A percentile compares a stretch with the other conserved stretches of the same genome.
These are phyloP conservation scores for Colletotrichum musae DNA, from an alignment of 2,329 filamentous ascomycete genomes.

Conservation along the genomic window DNA sequence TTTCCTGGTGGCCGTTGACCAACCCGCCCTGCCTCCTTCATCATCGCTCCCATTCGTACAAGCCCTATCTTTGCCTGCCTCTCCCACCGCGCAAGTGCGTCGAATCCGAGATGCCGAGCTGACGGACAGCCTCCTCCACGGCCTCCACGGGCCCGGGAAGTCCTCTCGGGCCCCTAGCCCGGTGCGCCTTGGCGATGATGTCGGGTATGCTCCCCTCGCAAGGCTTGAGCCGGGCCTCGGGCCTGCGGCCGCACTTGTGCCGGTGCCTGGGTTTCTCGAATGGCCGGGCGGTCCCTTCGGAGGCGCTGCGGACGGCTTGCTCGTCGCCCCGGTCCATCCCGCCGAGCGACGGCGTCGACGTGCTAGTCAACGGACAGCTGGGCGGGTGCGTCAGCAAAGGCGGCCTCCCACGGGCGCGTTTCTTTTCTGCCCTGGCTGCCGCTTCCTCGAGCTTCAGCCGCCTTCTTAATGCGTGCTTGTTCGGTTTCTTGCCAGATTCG, in stretches of 20 bases:
- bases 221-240: neutral
- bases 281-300: neutral
- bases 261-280: neutral
- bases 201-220: neutral
- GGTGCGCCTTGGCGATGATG: neutral
- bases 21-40: too few relatives aligned
- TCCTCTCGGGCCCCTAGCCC: neutral
- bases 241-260: slow-evolving; percentile 6
- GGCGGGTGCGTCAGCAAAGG: neutral
- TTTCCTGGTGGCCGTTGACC: too few relatives aligned
- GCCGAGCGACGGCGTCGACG: neutral
- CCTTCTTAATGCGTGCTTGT: neutral
- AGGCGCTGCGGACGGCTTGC: neutral
- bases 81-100: neutral
- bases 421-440: slow-evolving; percentile 11
- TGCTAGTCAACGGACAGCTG: neutral
- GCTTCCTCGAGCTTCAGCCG: neutral
- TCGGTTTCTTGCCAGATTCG: neutral
- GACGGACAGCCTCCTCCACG: slow-evolving; percentile 11
- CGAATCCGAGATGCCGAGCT: neutral
- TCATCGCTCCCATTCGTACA: too few relatives aligned
- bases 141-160: neutral
- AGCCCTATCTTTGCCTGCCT: slow-evolving; percentile 1
- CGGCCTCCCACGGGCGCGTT: slow-evolving; percentile 1
- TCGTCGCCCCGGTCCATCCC: too few relatives aligned